Conservation (phyloP, 2,329 filamentous ascomycete genomes). For the Fusarium illudens region DNA sequence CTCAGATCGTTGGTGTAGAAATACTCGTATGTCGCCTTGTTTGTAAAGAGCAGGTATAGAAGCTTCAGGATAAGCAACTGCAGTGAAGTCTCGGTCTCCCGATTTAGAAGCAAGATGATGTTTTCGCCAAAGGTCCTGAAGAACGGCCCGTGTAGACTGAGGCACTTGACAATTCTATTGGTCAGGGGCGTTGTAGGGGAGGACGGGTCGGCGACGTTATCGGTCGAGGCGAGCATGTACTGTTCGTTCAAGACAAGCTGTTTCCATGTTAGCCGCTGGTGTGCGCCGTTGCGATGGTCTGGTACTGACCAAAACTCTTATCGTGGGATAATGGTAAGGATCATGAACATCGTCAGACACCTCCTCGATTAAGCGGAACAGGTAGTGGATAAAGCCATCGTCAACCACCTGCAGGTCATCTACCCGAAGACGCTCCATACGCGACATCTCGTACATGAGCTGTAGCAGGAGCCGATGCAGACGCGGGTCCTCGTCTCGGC, state of each 20-base stretch:
- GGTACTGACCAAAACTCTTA: conserved; percentile 81
- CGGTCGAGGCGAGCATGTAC: conserved; percentile 84
- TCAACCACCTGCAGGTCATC: conserved; percentile 80
- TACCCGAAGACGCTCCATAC: conserved; percentile 81
- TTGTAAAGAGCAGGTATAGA: conserved; percentile 94
- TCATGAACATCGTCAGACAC: conserved; percentile 87
- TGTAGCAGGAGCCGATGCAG: conserved; percentile 86
- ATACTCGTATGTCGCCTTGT: conserved; percentile 90
- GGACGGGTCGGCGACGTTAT: conserved; percentile 50
- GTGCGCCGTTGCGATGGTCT: neutral
- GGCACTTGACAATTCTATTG: conserved; percentile 91
- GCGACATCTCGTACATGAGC: conserved; percentile 94
- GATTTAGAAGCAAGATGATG: conserved; percentile 92
- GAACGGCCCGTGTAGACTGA: conserved; percentile 79
- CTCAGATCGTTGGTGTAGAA: conserved; percentile 98
- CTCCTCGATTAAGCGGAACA: conserved; percentile 89
- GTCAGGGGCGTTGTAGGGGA: conserved; percentile 69
- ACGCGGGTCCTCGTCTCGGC: conserved; percentile 70
- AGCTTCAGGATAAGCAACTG: conserved; percentile 97
- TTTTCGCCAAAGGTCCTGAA: conserved; percentile 98
- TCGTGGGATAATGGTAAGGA: conserved; percentile 95
- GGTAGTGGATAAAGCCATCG: conserved; percentile 82
- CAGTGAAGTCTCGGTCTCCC: conserved; percentile 91
- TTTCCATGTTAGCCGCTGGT: conserved; percentile 24
- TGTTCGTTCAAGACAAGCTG: conserved; percentile 97